Evolutionary conservation across 2,329 filamentous ascomycete genomes (phyloP).

Genomic region (Harringtonia aguacate): DNA sequence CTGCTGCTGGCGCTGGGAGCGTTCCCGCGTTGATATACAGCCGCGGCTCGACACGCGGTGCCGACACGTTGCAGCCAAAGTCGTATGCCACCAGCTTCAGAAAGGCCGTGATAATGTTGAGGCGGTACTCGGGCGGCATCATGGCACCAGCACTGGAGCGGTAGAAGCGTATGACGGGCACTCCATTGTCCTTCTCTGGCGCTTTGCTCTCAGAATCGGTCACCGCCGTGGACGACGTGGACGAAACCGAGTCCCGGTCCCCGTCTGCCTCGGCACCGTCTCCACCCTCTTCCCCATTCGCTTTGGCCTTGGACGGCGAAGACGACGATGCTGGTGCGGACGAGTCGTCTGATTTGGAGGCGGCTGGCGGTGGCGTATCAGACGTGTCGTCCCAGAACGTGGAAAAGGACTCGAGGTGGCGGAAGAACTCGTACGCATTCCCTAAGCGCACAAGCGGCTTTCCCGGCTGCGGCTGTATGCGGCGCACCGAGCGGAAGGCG

Average conservation of each 20-base stretch:
- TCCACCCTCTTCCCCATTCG: not conserved
- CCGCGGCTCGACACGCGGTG: slow-evolving; percentile 47
- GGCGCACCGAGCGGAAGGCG: slow-evolving; percentile 50
- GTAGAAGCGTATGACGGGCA: slow-evolving; percentile 18
- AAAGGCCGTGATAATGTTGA: slow-evolving; percentile 46
- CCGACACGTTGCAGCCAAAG: slow-evolving; percentile 51
- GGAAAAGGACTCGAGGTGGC: slow-evolving; percentile 48
- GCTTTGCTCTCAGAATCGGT: slow-evolving; percentile 9
- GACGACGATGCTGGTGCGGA: not conserved
- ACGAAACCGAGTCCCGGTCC: slow-evolving; percentile 7
- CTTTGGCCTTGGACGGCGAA: not conserved
- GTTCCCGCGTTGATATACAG: slow-evolving; percentile 33
- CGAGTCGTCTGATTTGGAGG: slow-evolving; percentile 21
- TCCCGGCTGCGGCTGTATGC: slow-evolving; percentile 42
- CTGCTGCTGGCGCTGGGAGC: not conserved
- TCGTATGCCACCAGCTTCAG: slow-evolving; percentile 56
- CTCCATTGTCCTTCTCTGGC: slow-evolving; percentile 4
- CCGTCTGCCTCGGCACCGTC: slow-evolving; percentile 7
- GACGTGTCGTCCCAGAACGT: slow-evolving; percentile 52
- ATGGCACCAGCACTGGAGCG: slow-evolving; percentile 40
- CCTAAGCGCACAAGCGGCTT: slow-evolving; percentile 44
- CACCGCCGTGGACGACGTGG: slow-evolving; percentile 6
- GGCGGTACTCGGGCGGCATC: slow-evolving; percentile 48
- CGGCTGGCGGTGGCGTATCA: slow-evolving; percentile 22
- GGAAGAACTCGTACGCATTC: slow-evolving; percentile 56